Percentiles rank a stretch among this genome's conserved stretches.
Conservation (phyloP, 768 basidiomycete genomes). For the Filobasidium floriforme region DNA sequence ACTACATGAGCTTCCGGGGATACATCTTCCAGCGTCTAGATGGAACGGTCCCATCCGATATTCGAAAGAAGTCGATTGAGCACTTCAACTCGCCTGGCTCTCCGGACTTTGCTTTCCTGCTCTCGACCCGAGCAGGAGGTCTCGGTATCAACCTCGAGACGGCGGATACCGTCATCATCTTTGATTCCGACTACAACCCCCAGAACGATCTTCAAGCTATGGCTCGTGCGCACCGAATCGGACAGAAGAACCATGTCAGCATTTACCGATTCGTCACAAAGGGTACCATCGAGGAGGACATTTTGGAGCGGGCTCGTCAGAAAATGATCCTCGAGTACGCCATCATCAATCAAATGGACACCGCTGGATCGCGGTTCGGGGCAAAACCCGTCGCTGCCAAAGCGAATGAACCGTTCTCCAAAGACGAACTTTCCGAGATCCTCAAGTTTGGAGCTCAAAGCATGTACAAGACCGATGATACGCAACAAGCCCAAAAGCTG, state of each 20-base stretch:
- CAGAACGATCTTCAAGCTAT: constrained; percentile 98
- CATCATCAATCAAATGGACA: constrained; percentile 99
- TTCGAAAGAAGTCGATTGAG: constrained; percentile 88
- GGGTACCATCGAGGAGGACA: constrained; percentile 98
- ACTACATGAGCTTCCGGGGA: constrained; percentile 84
- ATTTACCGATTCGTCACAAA: constrained; percentile 98
- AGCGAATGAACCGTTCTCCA: constrained; percentile 49
- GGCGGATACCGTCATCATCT: constrained; percentile 97
- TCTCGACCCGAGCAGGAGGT: constrained; percentile 94
- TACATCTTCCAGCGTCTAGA: constrained; percentile 92
- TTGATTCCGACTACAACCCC: constrained; percentile 97
- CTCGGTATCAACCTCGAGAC: constrained; percentile 98
- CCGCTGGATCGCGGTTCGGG: constrained; percentile 89
- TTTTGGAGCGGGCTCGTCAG: constrained; percentile 93
- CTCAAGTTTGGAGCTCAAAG: constrained; percentile 98
- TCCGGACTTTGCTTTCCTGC: constrained; percentile 89
- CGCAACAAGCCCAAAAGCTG: constrained; percentile 83
- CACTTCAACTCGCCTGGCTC: constrained; percentile 92
- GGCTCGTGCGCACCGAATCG: constrained; percentile 98
- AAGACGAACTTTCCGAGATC: constrained; percentile 93
- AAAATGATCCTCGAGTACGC: constrained; percentile 99
- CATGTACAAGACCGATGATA: constrained; percentile 98
- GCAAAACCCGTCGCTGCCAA: constrained; percentile 56
- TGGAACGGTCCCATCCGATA: constrained; percentile 80
- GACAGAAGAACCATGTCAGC: constrained; percentile 96